Percentiles rank a stretch among this genome's conserved stretches.
Conservation (phyloP, 1,284 basidiomycete species). For the Ustanciosporium gigantosporum region DNA sequence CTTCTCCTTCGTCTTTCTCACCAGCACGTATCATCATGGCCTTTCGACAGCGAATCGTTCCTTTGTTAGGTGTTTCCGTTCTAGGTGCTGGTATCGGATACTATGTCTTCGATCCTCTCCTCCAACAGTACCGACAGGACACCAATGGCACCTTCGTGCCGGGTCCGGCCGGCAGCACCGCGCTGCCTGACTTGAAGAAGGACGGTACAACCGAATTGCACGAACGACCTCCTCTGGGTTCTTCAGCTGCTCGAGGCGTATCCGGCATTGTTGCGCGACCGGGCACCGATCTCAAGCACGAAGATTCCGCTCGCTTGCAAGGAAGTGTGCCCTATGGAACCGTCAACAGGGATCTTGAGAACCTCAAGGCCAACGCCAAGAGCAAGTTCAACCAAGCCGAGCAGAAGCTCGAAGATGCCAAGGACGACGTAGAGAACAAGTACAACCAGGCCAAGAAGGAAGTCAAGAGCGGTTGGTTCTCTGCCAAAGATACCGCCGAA, state of each 20-base stretch:
- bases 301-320: constrained; percentile 18
- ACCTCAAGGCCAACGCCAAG: constrained; percentile 12
- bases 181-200: constrained; percentile 33
- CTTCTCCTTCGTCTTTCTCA: too few relatives aligned
- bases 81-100: constrained; percentile 40
- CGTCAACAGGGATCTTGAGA: constrained; percentile 24
- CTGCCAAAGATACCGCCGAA: constrained; percentile 7
- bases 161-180: constrained; percentile 20
- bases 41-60: constrained; percentile 33
- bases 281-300: constrained; percentile 30
- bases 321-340: constrained; percentile 34
- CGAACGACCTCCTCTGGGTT: constrained; percentile 34
- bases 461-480: constrained; percentile 13
- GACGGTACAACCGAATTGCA: constrained; percentile 20
- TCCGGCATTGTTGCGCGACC: constrained; percentile 26
- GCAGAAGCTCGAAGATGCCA: constrained; percentile 23
- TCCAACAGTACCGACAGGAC: constrained; percentile 35
- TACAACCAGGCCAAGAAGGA: constrained; percentile 15
- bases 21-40: constrained; percentile 32
- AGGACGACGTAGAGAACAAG: constrained; percentile 12
- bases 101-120: constrained; percentile 43
- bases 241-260: constrained; percentile 29
- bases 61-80: constrained; percentile 29
- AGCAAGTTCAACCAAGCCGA: constrained; percentile 16
- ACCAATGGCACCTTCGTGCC: constrained; percentile 35